Evolutionary conservation across 164 flowering plant species (phyloP), one percentile per base, ranked within the genome.

Genomic region (Tetracentron sinense): DNA sequence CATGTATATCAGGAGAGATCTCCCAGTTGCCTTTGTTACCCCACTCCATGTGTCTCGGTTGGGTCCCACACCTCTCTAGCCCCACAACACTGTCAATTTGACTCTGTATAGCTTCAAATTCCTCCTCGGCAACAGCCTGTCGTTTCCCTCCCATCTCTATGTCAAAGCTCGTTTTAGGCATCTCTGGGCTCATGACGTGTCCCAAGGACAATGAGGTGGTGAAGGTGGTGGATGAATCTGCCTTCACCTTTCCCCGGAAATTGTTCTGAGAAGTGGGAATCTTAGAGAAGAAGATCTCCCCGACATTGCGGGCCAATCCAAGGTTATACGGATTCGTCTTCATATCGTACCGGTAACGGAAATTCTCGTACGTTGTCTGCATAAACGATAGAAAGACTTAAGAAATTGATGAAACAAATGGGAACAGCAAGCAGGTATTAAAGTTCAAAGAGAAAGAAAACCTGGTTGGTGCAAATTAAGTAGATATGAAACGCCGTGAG

Each of bases 311-410:
- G 1, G 25, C 16, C 59, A 72, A 62, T 29, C 97, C 94, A 29
- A 26, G 74, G 62, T 81, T 82, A 56, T 79, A 82, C 33, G 94
- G 92, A 71, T 90, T 90, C 74, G 26, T 72, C 71, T 80, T 84
- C 52, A 78, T 47, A 50, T 90, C 89, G 60, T 88, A 86, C 11
- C 81, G 77, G 61, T 79, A 80, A 6, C 94, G 79, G 64, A 86
- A 90, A 61, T 88, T 88, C 76, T 90, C 97, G 65, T 90, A 88
- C 2, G 97, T 90, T 23, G 97, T 86, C 97, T 90, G 83, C 79
- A 76, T 4, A 33, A 67, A 68, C 28, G 65, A 72, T 26, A 51
- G n/a, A 17, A 44, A 21, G 17, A n/a, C 22, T 4, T 54, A 55
- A 42, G n/a, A 17, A 38, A 49, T n/a, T n/a, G 27, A 55, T 15